phyloP scores from a whole-genome alignment of 208 protist species.

The Leishmania amazonensis region DNA sequence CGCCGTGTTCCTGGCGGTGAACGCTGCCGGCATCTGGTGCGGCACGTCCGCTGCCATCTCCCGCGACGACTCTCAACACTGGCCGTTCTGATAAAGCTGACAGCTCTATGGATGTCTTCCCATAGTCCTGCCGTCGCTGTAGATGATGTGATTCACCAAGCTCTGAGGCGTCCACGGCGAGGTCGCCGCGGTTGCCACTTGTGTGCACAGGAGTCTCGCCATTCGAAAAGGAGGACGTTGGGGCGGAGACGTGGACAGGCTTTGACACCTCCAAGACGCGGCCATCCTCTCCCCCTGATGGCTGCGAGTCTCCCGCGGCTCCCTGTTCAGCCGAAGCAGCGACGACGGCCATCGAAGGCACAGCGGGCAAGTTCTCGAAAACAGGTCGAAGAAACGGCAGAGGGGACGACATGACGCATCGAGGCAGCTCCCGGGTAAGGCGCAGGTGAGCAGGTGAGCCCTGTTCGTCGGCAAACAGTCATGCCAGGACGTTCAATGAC shows the following conservation, averaged over 20 bases:
- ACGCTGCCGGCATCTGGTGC: neutral
- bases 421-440: neutral
- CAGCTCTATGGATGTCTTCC: constrained; percentile 9
- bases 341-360: neutral
- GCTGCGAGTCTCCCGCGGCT: neutral
- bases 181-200: neutral
- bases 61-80: neutral
- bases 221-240: constrained; percentile 12
- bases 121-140: neutral
- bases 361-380: neutral
- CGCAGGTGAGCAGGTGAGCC: neutral
- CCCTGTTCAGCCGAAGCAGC: neutral
- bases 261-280: neutral
- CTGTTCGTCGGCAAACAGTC: neutral
- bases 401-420: neutral
- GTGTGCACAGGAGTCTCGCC: constrained; percentile 4
- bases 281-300: neutral
- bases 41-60: neutral
- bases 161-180: neutral
- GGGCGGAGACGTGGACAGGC: neutral
- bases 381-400: neutral
- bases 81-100: neutral
- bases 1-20: neutral
- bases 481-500: neutral
- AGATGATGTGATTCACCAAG: neutral